Evolutionary conservation across 2,329 filamentous ascomycete species (phyloP).

Genomic region (Annulohypoxylon truncatum): DNA sequence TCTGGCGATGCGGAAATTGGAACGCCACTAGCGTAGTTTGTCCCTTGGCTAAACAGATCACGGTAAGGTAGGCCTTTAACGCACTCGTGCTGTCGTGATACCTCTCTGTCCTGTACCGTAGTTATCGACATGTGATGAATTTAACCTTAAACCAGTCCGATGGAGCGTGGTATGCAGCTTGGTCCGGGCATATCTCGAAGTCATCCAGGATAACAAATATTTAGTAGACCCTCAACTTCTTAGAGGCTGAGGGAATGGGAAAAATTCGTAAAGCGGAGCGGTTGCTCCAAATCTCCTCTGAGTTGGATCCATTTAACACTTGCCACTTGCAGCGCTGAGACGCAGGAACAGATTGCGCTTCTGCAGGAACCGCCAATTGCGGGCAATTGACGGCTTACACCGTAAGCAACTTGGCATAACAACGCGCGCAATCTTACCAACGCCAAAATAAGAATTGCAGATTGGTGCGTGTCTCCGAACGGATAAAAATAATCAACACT

Average conservation of each 20-base stretch:
- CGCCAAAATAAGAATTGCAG: not conserved
- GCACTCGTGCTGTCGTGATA: not conserved
- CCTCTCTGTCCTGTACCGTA: not conserved
- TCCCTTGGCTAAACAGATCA: conserved; percentile 31
- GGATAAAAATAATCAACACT: not conserved
- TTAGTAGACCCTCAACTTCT: not conserved
- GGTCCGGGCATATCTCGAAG: not conserved
- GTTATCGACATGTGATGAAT: not conserved
- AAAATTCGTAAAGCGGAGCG: not conserved
- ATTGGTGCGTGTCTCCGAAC: not conserved
- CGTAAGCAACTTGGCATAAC: conserved; percentile 17
- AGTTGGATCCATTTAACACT: conserved; percentile 12
- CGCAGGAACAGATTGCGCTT: conserved; percentile 43
- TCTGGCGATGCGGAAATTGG: conserved; percentile 41
- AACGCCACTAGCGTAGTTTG: conserved; percentile 39
- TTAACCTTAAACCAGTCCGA: not conserved
- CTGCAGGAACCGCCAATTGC: conserved; percentile 43
- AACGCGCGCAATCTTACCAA: conserved; percentile 18
- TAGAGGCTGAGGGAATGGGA: not conserved
- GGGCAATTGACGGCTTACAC: conserved; percentile 16
- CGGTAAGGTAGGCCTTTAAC: not conserved
- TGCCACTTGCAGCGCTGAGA: conserved; percentile 35
- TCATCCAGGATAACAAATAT: not conserved
- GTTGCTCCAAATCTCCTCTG: conserved; percentile 8
- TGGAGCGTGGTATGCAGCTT: not conserved